Evolutionary conservation across 1,284 basidiomycete species (phyloP).

Genomic region (Entoloma clypeatum): DNA sequence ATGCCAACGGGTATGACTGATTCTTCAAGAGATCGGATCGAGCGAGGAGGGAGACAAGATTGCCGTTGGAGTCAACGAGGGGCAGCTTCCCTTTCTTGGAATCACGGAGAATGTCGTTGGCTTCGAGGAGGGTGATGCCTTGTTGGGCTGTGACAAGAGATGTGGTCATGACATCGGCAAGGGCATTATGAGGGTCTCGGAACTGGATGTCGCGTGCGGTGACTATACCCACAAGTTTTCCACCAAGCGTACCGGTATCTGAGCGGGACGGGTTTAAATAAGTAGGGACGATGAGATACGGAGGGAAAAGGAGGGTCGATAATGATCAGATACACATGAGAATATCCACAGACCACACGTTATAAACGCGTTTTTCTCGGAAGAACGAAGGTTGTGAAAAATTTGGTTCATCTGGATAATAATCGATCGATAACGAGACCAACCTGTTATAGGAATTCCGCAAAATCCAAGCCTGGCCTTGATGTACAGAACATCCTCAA

Average conservation of each 20-base stretch:
- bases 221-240: slow-evolving; percentile 94
- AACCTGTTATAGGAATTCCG: slow-evolving; percentile 97
- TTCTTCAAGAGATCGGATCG: slow-evolving; percentile 98
- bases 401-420: slow-evolving; percentile 45
- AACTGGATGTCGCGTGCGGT: slow-evolving; percentile 98
- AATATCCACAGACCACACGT: slow-evolving; percentile 69
- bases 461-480: slow-evolving; percentile 93
- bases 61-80: slow-evolving; percentile 74
- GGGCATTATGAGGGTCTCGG: slow-evolving; percentile 62
- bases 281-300: too few species aligned
- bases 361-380: slow-evolving; percentile 66
- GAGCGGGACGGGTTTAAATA: too few species aligned
- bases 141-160: slow-evolving; percentile 78
- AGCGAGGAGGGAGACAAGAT: slow-evolving; percentile 84
- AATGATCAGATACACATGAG: slow-evolving; percentile 39
- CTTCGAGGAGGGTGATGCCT: slow-evolving; percentile 88
- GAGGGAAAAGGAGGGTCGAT: too few species aligned
- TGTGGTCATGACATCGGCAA: slow-evolving; percentile 91
- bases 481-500: slow-evolving; percentile 91
- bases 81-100: slow-evolving; percentile 99
- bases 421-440: slow-evolving; percentile 28
- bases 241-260: slow-evolving; percentile 87
- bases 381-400: slow-evolving; percentile 84
- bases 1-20: slow-evolving; percentile 94
- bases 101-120: slow-evolving; percentile 92